Evolutionary conservation across 2,329 filamentous ascomycete genomes (phyloP), one percentile per base, ranked within the genome.

Genomic region (Aspergillus fijiensis): DNA sequence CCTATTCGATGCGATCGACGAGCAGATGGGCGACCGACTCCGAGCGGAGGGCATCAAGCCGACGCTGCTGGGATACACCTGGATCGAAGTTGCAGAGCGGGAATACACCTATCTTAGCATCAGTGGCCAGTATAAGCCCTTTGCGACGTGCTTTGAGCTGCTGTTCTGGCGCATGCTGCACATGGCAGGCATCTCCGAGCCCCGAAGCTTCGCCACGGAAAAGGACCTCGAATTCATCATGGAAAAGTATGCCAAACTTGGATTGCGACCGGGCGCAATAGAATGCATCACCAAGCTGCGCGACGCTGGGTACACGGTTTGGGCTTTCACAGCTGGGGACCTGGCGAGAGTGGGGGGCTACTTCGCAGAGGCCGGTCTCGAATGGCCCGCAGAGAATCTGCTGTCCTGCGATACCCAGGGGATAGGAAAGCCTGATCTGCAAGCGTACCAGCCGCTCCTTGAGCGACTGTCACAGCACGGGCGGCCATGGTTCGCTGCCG

Each of bases 31-130:
- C 48, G 57, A 70, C 23, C 71, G 70, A 25, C 73, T 81, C 2
- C 66, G 66, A 33, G 57, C 64, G 19, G 61, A 76, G 29, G 69
- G 63, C 25, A 74, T 81, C 58, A 73, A 72, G 4, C 67, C 77
- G 0, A 70, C 69, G 12, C 67, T 76, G 5, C 75, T 81, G 10
- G 78, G 75, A 14, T 77, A 72, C 52, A 69, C 75, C 4, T 81
- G 77, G 78, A 75, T 78, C 63, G 76, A 77, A 51, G 70, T 70
- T 4, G 73, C 77, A 4, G 79, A 81, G 58, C 72, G 75, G 5
- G 77, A 81, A 61, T 81, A 78, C 65, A 81, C 78, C 5, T 80
- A 77, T 57, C 71, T 81, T 3, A 78, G 74, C 45, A 69, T 81
- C 16, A 74, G 74, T 0, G 73, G 71, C 0, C 65, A 69, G 12